A percentile compares a stretch with the other conserved stretches of the same genome.
phyloP scores from a whole-genome alignment of 2,329 filamentous ascomycete genomes.

The Penicillium freii region DNA sequence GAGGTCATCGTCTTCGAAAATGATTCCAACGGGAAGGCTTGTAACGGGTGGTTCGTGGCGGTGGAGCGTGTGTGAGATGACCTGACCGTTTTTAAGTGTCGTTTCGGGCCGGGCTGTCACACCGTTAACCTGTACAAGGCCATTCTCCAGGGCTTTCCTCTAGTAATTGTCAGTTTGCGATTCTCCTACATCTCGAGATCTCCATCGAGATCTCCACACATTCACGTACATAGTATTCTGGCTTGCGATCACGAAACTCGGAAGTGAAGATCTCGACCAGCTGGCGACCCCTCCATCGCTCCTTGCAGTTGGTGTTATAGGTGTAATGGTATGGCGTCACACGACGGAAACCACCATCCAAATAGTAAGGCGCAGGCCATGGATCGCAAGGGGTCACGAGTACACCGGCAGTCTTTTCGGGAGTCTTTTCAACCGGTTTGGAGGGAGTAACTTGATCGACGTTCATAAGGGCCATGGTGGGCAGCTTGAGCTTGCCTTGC shows the following conservation, averaged over 20 bases:
- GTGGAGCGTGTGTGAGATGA: conserved; percentile 90
- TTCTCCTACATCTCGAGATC: not conserved
- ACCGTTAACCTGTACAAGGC: conserved; percentile 77
- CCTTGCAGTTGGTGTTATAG: conserved; percentile 56
- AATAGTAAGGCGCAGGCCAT: conserved; percentile 71
- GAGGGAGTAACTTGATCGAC: conserved; percentile 32
- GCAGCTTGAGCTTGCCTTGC: conserved; percentile 34
- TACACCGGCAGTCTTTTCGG: conserved; percentile 31
- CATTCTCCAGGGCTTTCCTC: conserved; percentile 73
- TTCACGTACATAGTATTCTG: conserved; percentile 74
- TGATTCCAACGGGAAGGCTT: conserved; percentile 71
- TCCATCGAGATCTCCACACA: conserved; percentile 40
- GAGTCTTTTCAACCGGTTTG: conserved; percentile 26
- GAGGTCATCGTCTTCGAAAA: conserved; percentile 90
- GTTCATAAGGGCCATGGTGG: conserved; percentile 40
- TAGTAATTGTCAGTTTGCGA: conserved; percentile 29
- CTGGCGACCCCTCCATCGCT: conserved; percentile 80
- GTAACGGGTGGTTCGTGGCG: conserved; percentile 94
- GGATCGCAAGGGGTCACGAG: conserved; percentile 34
- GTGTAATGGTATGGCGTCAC: conserved; percentile 50
- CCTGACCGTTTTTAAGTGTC: conserved; percentile 79
- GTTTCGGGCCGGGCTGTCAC: conserved; percentile 66
- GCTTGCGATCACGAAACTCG: conserved; percentile 85
- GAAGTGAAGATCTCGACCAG: conserved; percentile 84
- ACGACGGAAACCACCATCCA: conserved; percentile 68